These are phyloP conservation scores for Gyromitra esculenta DNA, from an alignment of 2,329 filamentous ascomycete species.

Conservation along the genomic window DNA sequence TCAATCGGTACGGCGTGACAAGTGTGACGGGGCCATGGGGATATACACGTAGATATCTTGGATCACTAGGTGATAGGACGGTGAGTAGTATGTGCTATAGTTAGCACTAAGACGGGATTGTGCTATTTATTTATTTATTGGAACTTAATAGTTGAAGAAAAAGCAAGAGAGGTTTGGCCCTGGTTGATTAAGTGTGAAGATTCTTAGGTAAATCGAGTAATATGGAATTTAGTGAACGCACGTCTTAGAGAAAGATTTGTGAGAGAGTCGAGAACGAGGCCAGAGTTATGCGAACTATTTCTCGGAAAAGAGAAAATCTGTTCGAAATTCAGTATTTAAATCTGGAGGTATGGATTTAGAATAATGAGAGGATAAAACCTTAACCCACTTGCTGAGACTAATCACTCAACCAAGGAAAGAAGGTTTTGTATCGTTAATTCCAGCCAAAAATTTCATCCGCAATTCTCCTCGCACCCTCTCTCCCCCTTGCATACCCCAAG, in stretches of 20 bases:
- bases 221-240: too few species aligned
- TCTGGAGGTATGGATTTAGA: not conserved
- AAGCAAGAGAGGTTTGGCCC: too few species aligned
- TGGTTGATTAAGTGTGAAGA: too few species aligned
- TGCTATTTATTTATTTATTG: too few species aligned
- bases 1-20: not conserved
- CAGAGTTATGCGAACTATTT: not conserved
- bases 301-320: not conserved
- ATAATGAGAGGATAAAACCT: not conserved
- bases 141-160: too few species aligned
- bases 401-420: not conserved
- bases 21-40: constrained; percentile 1
- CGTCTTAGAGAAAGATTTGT: too few species aligned
- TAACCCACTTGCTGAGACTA: not conserved
- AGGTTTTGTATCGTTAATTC: not conserved
- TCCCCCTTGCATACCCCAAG: not conserved
- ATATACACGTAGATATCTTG: not conserved
- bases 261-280: not conserved
- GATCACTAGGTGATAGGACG: not conserved
- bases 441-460: constrained; percentile 15
- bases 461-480: not conserved
- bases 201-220: too few species aligned
- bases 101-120: too few species aligned
- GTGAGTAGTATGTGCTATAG: too few species aligned
- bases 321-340: not conserved